Conservation (phyloP, 2,329 filamentous ascomycete genomes). For the Colletotrichum caudatum region DNA sequence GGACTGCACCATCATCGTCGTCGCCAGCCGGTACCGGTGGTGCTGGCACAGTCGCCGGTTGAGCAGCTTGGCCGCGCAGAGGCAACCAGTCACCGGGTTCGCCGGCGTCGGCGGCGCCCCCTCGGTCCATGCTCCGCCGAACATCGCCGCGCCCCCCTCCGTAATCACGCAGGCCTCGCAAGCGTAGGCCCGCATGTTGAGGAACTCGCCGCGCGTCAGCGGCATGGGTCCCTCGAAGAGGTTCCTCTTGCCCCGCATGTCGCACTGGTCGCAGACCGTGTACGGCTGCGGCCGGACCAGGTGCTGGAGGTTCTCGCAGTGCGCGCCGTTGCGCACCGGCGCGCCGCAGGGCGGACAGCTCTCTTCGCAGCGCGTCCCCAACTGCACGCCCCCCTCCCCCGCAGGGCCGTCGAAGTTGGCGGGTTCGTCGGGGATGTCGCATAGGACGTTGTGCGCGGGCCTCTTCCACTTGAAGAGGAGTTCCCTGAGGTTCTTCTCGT, state of each 20-base stretch:
- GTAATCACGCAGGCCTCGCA: constrained; percentile 49
- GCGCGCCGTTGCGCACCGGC: neutral
- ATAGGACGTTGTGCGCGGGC: constrained; percentile 37
- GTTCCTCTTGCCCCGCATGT: constrained; percentile 39
- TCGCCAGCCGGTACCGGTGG: constrained; percentile 50
- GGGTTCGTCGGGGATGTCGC: constrained; percentile 37
- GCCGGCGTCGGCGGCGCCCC: neutral
- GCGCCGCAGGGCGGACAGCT: neutral
- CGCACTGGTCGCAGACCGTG: constrained; percentile 47
- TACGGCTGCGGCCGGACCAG: constrained; percentile 11
- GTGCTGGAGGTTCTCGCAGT: constrained; percentile 44
- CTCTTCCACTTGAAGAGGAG: constrained; percentile 34
- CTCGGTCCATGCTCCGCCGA: constrained; percentile 15
- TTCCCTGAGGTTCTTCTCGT: constrained; percentile 9
- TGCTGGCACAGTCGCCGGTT: constrained; percentile 49
- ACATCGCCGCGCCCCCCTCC: neutral
- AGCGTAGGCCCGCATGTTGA: constrained; percentile 53
- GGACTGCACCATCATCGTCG: constrained; percentile 44
- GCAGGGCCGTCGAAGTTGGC: neutral
- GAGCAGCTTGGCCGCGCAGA: constrained; percentile 53
- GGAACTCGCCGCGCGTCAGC: constrained; percentile 45
- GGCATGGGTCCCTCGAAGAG: constrained; percentile 40
- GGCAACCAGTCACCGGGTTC: constrained; percentile 51
- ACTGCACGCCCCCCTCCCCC: neutral
- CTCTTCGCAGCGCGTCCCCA: constrained; percentile 28